Base-by-base conservation (phyloP, 1,284 basidiomycete species). In the Clitocybe nebularis region DNA sequence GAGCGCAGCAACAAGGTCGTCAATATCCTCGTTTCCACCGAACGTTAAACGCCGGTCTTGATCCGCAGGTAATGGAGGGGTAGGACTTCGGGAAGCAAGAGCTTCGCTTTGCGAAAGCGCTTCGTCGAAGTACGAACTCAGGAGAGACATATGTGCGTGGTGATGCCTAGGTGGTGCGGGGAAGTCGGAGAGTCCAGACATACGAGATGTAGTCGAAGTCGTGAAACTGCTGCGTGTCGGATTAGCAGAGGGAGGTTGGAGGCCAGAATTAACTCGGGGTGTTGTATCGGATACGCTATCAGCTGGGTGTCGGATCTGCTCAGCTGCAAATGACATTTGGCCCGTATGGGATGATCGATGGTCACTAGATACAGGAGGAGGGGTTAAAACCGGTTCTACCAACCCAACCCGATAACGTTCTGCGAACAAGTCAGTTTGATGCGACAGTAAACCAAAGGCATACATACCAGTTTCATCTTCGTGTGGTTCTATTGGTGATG, bases 161-260 rank as follows among this genome's bases (percentile, higher is more conserved):
- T 57, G 54, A n/a, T 62, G 59, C 16, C 56, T 60, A 0, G 84
- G 83, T 4, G 84, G 84, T 7, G 62, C 64, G 1, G 84, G 84
- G 58, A 88, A 88, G 53, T 86, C 84, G 4, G 83, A 85, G n/a
- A 88, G 71, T 7, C 72, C 71, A 3, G 82, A 85, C 64, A 86
- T 85, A 28, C 71, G 71, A 1, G 84, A 86, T 19, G 62, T 51
- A 23, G 77, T 77, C 1, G 76, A 79, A 22, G 66, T 71, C 69
- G 81, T 66, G 58, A 74, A 81, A 56, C 85, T 88, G 51, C 77
- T 77, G 19, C 85, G 77, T 6, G 68, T 64, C 9, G 56, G 62
- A 33, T 78, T 70, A 2, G 68, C 58, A 8, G 72, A 63, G n/a
- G 67, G 68, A 11, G 64, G 62, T 29, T 65, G 63, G 13, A 75